These are phyloP conservation scores for Syncephalis fuscata DNA, from an alignment of 371 early-diverging fungal species.

Conservation along the genomic window DNA sequence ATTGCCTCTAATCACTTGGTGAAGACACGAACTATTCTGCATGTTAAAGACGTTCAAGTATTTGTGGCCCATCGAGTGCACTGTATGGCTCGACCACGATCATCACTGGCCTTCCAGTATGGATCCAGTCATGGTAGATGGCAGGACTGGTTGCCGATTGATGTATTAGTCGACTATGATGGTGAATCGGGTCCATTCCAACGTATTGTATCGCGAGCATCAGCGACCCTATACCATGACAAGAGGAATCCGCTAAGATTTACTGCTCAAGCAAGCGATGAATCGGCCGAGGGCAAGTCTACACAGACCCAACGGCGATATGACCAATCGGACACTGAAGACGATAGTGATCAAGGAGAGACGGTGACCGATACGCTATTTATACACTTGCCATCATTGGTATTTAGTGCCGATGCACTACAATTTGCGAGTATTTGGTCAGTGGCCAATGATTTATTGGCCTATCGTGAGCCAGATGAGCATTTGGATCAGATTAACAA, in stretches of 20 bases:
- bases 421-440: constrained; percentile 58
- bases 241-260: constrained; percentile 58
- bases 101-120: constrained; percentile 25
- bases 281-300: too few relatives aligned
- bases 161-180: constrained; percentile 47
- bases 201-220: constrained; percentile 51
- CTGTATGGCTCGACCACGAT: constrained; percentile 25
- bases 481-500: constrained; percentile 49
- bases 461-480: constrained; percentile 68
- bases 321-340: constrained; percentile 6
- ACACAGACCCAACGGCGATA: too few relatives aligned
- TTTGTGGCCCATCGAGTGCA: constrained; percentile 53
- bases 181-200: constrained; percentile 36
- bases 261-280: too few relatives aligned
- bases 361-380: constrained; percentile 36
- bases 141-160: constrained; percentile 78
- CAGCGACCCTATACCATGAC: constrained; percentile 57
- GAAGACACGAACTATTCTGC: constrained; percentile 52
- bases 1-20: constrained; percentile 37
- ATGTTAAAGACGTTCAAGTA: constrained; percentile 61
- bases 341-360: constrained; percentile 23
- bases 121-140: constrained; percentile 36
- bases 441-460: constrained; percentile 55
- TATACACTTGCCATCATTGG: constrained; percentile 46
- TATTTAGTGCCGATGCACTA: constrained; percentile 43